Conservation (phyloP, 352 stramenopile genomes). For the Lagenidium sp. region DNA sequence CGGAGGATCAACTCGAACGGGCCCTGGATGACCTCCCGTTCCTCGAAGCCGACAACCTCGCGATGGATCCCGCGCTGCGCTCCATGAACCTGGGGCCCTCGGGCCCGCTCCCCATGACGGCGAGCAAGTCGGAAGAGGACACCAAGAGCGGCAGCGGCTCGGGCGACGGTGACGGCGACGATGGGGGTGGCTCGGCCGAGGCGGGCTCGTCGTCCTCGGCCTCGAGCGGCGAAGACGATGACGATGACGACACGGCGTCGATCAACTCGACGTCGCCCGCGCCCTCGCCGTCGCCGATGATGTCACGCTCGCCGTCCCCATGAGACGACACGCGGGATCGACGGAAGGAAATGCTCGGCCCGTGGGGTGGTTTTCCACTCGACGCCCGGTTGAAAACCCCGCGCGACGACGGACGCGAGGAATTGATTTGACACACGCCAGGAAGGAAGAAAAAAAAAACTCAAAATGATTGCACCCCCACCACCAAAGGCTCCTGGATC, state of each 20-base stretch:
- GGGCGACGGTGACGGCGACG: constrained; percentile 1
- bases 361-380: neutral
- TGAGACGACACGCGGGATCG: too few relatives aligned
- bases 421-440: neutral
- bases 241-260: constrained; percentile 48
- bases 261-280: constrained; percentile 28
- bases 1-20: constrained; percentile 64
- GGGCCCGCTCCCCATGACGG: neutral
- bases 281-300: constrained; percentile 37
- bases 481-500: neutral
- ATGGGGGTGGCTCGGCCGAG: constrained; percentile 2
- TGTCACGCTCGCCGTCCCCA: constrained; percentile 46
- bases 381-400: neutral
- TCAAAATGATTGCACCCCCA: neutral
- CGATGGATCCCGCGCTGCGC: constrained; percentile 16
- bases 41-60: constrained; percentile 58
- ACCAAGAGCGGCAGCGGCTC: too few relatives aligned
- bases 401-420: neutral
- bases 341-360: constrained; percentile 4
- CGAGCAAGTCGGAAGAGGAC: too few relatives aligned
- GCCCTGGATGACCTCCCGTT: constrained; percentile 63
- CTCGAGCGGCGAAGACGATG: constrained; percentile 19
- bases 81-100: too few relatives aligned
- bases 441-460: neutral
- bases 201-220: constrained; percentile 10